phyloP scores from a whole-genome alignment of 1,284 basidiomycete genomes.

The Taiwanofungus camphoratus region DNA sequence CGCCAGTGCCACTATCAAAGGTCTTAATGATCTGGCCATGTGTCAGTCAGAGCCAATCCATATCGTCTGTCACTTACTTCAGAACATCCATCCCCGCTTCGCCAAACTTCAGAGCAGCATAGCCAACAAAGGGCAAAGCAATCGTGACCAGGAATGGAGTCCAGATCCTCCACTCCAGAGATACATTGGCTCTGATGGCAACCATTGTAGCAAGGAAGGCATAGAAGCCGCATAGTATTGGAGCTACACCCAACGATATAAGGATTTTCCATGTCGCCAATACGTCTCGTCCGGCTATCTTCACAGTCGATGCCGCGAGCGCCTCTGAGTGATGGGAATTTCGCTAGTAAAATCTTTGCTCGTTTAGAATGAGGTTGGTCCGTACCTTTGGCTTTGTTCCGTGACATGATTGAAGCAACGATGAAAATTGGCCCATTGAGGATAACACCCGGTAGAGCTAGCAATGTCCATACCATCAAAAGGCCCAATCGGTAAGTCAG shows the following conservation, averaged over 20 bases:
- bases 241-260: constrained; percentile 88
- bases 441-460: constrained; percentile 93
- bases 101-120: constrained; percentile 95
- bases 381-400: constrained; percentile 86
- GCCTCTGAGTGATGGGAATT: constrained; percentile 60
- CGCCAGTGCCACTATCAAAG: constrained; percentile 86
- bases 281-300: constrained; percentile 93
- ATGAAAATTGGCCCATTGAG: constrained; percentile 96
- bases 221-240: constrained; percentile 84
- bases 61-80: constrained; percentile 55
- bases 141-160: constrained; percentile 80
- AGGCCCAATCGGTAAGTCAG: constrained; percentile 83
- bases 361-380: neutral
- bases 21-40: constrained; percentile 74
- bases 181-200: constrained; percentile 63
- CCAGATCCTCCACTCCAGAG: constrained; percentile 64
- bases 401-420: constrained; percentile 83
- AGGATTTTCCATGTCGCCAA: constrained; percentile 99
- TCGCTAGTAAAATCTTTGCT: neutral
- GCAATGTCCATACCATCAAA: constrained; percentile 77
- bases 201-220: constrained; percentile 76
- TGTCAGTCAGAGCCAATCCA: neutral
- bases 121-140: constrained; percentile 85
- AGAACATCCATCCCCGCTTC: constrained; percentile 98
- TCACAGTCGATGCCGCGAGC: constrained; percentile 93